Percentiles rank a stretch among this genome's conserved stretches.
Evolutionary conservation across 805 yeast species (phyloP).

Genomic region (Lipomyces chichibuensis): DNA sequence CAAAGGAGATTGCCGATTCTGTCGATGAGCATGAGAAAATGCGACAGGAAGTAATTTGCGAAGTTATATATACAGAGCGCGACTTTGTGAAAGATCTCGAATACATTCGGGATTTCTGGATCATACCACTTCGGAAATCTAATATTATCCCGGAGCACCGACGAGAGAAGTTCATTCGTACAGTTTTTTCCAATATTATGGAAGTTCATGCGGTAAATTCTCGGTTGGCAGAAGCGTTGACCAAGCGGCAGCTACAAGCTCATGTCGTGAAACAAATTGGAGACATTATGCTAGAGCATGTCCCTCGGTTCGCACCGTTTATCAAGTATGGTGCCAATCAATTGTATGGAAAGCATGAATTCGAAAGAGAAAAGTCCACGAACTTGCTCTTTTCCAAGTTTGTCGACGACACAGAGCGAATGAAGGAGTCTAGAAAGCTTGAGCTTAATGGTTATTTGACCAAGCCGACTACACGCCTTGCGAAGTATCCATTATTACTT

Average conservation of each 20-base stretch:
- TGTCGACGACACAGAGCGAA: constrained; percentile 84
- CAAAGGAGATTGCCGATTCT: constrained; percentile 72
- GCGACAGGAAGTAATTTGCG: constrained; percentile 94
- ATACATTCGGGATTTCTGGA: constrained; percentile 89
- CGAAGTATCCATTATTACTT: constrained; percentile 84
- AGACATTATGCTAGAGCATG: constrained; percentile 80
- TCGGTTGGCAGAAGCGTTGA: constrained; percentile 83
- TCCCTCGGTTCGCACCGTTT: constrained; percentile 88
- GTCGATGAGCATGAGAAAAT: constrained; percentile 83
- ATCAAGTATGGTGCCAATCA: constrained; percentile 92
- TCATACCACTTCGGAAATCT: constrained; percentile 83
- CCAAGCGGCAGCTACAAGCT: constrained; percentile 80
- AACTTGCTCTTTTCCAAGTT: constrained; percentile 92
- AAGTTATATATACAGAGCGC: constrained; percentile 89
- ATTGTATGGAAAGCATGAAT: constrained; percentile 91
- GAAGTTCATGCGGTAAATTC: constrained; percentile 85
- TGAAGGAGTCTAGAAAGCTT: constrained; percentile 82
- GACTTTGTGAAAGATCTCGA: constrained; percentile 95
- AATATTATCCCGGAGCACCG: constrained; percentile 86
- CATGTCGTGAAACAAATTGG: constrained; percentile 86
- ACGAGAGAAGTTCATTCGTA: constrained; percentile 85
- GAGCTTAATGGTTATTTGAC: constrained; percentile 92
- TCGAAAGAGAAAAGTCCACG: constrained; percentile 88
- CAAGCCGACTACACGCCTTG: constrained; percentile 94
- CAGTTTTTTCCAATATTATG: constrained; percentile 86